Base-by-base conservation (phyloP, 2,329 filamentous ascomycete genomes). In the Fusarium sp. region DNA sequence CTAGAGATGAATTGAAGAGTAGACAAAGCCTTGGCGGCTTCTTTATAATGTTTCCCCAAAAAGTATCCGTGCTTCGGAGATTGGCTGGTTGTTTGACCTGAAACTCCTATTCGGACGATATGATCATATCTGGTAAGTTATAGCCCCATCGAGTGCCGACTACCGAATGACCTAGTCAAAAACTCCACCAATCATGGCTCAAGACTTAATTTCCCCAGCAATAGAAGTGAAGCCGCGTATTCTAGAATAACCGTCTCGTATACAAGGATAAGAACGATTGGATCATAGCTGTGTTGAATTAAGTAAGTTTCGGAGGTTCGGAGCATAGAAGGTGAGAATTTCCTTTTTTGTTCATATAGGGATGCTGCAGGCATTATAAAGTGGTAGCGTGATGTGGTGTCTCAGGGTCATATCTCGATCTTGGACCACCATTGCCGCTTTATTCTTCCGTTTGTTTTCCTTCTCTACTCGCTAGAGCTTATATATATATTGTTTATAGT, bases 131-230 rank as follows among this genome's bases (percentile, higher is more conserved):
- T 44, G 69, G 70, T 49, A 70, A 66, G 33, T n/a, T 30, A 35
- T 53, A 35, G 40, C 57, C 47, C 63, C 68, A 60, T 67, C 33
- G 52, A 70, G 52, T 73, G 70, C 70, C 70, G 69, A 54, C 56
- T 49, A 70, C 70, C 70, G 60, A 60, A n/a, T n/a, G 38, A 42
- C 21, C 44, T 40, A 42, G 28, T 15, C 28, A 37, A 13, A 54
- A 53, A 12, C 21, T 52, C 69, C 70, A 73, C 70, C 70, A 73
- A 73, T 73, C 49, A 50, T 6, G 19, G 6, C 56, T n/a, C 6
- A 23, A 46, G n/a, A 11, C n/a, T 56, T 1, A 65, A 33, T 69
- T 73, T 57, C 64, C 70, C 70, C 64, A 69, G 70, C 64, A 72
- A 72, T 72, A 54, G 32, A 46, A 60, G 57, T 28, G 9, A 23